Conservation (phyloP, 202 grass and related monocot genomes). For the Panicum virgatum region DNA sequence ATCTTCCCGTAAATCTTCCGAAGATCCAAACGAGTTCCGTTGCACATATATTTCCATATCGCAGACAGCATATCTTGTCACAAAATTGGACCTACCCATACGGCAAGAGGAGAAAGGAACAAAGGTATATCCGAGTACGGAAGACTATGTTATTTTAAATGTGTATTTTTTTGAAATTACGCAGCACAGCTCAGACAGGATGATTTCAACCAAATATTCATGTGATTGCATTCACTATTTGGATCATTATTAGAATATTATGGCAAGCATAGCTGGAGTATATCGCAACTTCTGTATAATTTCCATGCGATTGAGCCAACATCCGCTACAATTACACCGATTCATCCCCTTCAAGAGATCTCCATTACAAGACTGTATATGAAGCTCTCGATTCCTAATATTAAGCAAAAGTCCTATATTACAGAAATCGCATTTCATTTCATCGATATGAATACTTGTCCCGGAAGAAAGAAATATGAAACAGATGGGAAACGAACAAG, state of each 20-base stretch:
- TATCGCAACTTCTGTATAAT: background rate
- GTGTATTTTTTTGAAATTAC: no score
- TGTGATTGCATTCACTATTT: no score
- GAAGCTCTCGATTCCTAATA: background rate
- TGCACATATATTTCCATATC: no score
- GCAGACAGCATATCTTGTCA: background rate
- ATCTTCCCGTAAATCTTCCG: background rate
- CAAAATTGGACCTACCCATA: background rate
- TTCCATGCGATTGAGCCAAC: background rate
- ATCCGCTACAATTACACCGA: no score
- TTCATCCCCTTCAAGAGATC: no score
- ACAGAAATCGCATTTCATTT: background rate
- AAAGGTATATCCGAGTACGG: background rate
- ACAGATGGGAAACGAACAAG: slow-evolving; percentile 20
- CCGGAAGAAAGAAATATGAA: background rate
- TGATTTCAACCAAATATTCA: no score
- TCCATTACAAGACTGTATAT: background rate
- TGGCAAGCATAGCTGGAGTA: no score
- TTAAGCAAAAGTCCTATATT: background rate
- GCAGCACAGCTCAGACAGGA: no score
- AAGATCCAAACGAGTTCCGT: no score
- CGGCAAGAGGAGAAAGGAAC: background rate
- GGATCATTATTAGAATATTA: no score
- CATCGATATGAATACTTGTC: background rate
- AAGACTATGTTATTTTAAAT: no score